phyloP scores from a whole-genome alignment of 768 basidiomycete species.

The Chlorophyllum brunneum region DNA sequence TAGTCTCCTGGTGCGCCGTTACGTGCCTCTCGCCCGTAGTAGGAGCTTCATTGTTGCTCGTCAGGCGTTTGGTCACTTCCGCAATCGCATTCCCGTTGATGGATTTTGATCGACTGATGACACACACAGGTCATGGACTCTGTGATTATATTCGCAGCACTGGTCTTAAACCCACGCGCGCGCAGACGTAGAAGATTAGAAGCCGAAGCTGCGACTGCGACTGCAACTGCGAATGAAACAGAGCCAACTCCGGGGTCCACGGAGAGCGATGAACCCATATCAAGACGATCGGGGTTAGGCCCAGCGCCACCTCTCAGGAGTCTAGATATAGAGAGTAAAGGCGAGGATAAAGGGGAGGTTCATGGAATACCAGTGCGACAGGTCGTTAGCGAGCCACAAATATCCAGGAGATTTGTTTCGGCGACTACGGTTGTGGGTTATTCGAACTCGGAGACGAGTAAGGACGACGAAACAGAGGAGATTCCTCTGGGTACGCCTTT shows the following conservation, averaged over 20 bases:
- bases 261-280: neutral
- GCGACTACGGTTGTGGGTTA: too few species aligned
- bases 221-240: neutral
- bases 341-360: neutral
- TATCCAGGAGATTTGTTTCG: too few species aligned
- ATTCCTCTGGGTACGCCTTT: too few species aligned
- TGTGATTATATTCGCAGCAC: slow-evolving; percentile 53
- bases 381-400: neutral
- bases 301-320: neutral
- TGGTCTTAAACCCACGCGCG: slow-evolving; percentile 63
- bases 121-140: slow-evolving; percentile 52
- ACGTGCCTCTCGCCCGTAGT: too few species aligned
- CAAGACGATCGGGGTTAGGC: neutral
- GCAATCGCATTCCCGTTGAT: neutral
- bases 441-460: too few species aligned
- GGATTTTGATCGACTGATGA: neutral
- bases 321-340: neutral
- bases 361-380: neutral
- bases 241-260: neutral
- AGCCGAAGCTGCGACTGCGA: slow-evolving; percentile 12
- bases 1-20: neutral
- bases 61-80: too few species aligned
- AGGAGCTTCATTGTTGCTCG: too few species aligned
- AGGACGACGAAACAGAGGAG: too few species aligned
- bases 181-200: slow-evolving; percentile 32